Evolutionary conservation across 495 filamentous ascomycete genomes (phyloP), one percentile per base, ranked within the genome.

Genomic region (Haplographium delicatum): DNA sequence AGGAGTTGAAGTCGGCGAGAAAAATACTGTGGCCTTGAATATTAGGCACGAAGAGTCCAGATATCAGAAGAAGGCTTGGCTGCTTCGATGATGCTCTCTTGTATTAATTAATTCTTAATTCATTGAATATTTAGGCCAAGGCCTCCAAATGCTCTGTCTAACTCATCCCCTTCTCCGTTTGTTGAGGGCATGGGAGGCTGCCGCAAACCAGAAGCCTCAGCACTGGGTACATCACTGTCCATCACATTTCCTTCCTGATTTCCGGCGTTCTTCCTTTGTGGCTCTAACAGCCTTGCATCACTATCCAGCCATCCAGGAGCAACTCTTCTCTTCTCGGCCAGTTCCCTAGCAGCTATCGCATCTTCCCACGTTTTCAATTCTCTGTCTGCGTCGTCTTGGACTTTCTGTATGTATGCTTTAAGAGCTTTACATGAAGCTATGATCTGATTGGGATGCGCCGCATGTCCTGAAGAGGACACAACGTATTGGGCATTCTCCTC

Each of bases 251-350:
- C n/a, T 54, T 58, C 47, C 8, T 51, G 51, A 5, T 54, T 58
- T 38, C 63, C 50, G 26, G 62, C 57, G 35, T 34, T 37, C 47
- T 62, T 71, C 57, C 68, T 77, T 63, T 81, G 73, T 4, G 93
- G 93, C 69, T 91, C 81, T 39, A 98, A 65, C 47, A 98, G 68
- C 59, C 86, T 79, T 63, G 86, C 83, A 23, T 95, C 88, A 28
- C 88, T 85, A 64, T 98, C 93, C 59, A 98, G 68, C 87, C 91
- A 98, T 1, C 93, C 93, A 13, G 93, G 93, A 33, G 93, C 93
- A 27, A 95, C 75, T 16, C 89, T 74, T 45, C 93, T 67, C 75
- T 95, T 96, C 78, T 97, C 93, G 27, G 88, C 88, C 48, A 98
- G 69, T 50, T 97, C 93, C 41, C 85, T 75, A 42, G 87, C 81